Evolutionary conservation across 108 stramenopile species (phyloP), one percentile per base, ranked within the genome.

Genomic region (Seminavis robusta): DNA sequence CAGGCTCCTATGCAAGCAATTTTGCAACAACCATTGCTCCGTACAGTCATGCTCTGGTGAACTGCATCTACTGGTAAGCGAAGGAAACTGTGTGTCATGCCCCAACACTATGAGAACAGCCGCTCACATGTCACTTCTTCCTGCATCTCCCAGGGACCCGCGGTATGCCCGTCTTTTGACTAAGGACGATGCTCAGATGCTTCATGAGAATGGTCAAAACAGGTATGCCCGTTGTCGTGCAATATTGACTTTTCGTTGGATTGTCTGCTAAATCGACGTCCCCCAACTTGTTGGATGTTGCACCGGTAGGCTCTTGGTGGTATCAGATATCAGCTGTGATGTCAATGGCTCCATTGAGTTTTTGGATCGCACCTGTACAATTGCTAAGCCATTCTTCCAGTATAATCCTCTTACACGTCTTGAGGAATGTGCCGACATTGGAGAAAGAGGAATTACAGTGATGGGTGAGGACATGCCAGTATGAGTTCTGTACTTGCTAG

Each of bases 51-150:
- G 84, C 86, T 21, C 31, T 95, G 23, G 66, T 90, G 19, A 92
- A 90, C 62, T 76, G 86, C 25, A 77, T 76, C 23, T 95, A 92
- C 62, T 95, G 94, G n/a, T n/a, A n/a, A n/a, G n/a, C n/a, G n/a
- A n/a, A n/a, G n/a, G n/a, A n/a, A n/a, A n/a, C n/a, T n/a, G n/a
- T n/a, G n/a, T n/a, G n/a, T n/a, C n/a, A n/a, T n/a, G n/a, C n/a
- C n/a, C n/a, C n/a, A n/a, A n/a, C n/a, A n/a, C n/a, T n/a, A n/a
- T n/a, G n/a, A n/a, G n/a, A n/a, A n/a, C n/a, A n/a, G n/a, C n/a
- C n/a, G n/a, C n/a, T n/a, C n/a, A n/a, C n/a, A n/a, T n/a, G n/a
- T n/a, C n/a, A n/a, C n/a, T n/a, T n/a, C n/a, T n/a, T n/a, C n/a
- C n/a, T n/a, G n/a, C n/a, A n/a, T n/a, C n/a, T n/a, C n/a, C n/a